Evolutionary conservation across 805 yeast species (phyloP), one percentile per base, ranked within the genome.

Genomic region (Saccharomycopsis guyanensis): DNA sequence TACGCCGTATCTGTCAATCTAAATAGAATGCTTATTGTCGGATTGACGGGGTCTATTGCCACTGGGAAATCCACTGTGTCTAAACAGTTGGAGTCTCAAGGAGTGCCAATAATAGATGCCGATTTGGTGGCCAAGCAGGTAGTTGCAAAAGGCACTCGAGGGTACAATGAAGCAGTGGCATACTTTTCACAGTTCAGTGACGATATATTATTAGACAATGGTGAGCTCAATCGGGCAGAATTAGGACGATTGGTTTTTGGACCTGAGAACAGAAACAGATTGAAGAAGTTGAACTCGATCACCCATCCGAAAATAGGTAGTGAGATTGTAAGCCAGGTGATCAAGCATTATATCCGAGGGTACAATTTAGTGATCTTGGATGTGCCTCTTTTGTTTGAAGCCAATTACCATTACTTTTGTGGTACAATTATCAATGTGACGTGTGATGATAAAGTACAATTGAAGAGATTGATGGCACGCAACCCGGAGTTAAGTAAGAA

Each of bases 21-120:
- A n/a, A n/a, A n/a, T n/a, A 25, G 29, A 25, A 91, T 93, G 98
- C 73, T 93, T 38, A 73, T 93, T 27, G 74, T 93, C 4, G 99
- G 99, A 1, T 73, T 93, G n/a, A 93, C 98, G 0, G 99, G 99
- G 1, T 96, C 97, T 1, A 93, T 93, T 42, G 96, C 96, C 3
- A 75, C 93, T n/a, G 99, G 99, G 2, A 93, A 93, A 58, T 82
- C 95, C 16, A 91, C 97, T 0, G 97, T 86, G 0, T 86, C 96
- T 0, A 58, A 65, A 15, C 62, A 74, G 31, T 64, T 93, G 8
- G 73, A 75, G 7, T 64, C 75, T 8, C 72, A 80, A 57, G 58
- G 68, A 1, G 49, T 84, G 3, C 72, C 82, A 0, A 63, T 93
- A 1, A 72, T 93, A 1, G 98, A 93, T 66, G 97, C 98, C 1